These are phyloP conservation scores for Zostera marina DNA, from an alignment of 116 monocot genomes.

Conservation along the genomic window DNA sequence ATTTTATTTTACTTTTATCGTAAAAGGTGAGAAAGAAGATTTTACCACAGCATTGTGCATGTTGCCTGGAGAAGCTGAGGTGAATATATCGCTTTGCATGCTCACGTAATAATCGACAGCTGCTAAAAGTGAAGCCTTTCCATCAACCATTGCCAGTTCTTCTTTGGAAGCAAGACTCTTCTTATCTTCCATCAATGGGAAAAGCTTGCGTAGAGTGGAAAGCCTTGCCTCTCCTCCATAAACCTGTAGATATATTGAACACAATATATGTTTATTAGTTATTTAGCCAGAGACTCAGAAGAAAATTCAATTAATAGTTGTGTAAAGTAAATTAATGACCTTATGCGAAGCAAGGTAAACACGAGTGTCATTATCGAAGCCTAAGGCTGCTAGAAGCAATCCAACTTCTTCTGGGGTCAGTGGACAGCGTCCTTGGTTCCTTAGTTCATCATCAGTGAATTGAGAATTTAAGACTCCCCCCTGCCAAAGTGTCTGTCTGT, in stretches of 20 bases:
- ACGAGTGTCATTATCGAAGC: constrained; percentile 62
- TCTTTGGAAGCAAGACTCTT: constrained; percentile 54
- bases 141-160: constrained; percentile 56
- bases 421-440: constrained; percentile 62
- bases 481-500: constrained; percentile 86
- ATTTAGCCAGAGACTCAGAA: not conserved
- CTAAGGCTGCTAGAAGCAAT: constrained; percentile 59
- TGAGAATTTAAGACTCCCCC: constrained; percentile 81
- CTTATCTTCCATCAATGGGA: constrained; percentile 83
- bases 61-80: constrained; percentile 76
- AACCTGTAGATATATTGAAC: constrained; percentile 2
- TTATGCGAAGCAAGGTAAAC: constrained; percentile 93
- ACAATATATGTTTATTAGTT: not conserved
- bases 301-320: not conserved
- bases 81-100: constrained; percentile 59
- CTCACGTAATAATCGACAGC: constrained; percentile 79
- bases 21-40: not conserved
- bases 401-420: constrained; percentile 90
- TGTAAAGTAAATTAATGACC: constrained; percentile 13
- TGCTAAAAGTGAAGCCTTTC: constrained; percentile 75
- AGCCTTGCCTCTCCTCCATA: constrained; percentile 45
- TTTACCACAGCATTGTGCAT: constrained; percentile 90
- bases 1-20: not conserved
- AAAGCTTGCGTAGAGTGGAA: constrained; percentile 57
- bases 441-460: constrained; percentile 72